Percentiles rank a stretch among this genome's conserved stretches.
phyloP scores from a whole-genome alignment of 2,329 filamentous ascomycete genomes.

The Phialemoniopsis sp. region DNA sequence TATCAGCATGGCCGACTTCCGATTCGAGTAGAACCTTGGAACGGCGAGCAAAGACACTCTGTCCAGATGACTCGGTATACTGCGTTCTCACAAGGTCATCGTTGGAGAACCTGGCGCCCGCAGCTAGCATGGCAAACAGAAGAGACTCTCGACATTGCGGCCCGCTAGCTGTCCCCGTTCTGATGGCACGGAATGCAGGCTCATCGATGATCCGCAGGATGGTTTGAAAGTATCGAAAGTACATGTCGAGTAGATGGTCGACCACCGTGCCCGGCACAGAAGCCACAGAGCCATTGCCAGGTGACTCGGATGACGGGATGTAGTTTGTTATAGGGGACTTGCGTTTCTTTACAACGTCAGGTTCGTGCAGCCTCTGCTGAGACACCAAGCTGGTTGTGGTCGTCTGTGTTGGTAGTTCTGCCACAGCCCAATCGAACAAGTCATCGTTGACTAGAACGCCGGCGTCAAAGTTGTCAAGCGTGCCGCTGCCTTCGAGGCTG shows the following conservation, averaged over 20 bases:
- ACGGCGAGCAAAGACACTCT: constrained; percentile 4
- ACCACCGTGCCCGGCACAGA: no score
- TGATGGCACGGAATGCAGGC: constrained; percentile 2
- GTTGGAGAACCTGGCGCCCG: constrained; percentile 5
- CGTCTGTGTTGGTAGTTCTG: no score
- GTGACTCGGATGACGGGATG: no score
- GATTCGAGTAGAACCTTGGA: constrained; percentile 4
- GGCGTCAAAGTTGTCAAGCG: background rate
- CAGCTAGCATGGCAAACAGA: constrained; percentile 8
- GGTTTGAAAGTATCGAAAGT: constrained; percentile 7
- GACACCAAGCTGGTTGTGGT: no score
- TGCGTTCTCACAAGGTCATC: constrained; percentile 2
- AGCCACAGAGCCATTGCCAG: no score
- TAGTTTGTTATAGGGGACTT: no score
- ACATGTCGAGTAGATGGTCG: constrained; percentile 5
- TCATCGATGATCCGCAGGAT: constrained; percentile 8
- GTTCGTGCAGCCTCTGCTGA: no score
- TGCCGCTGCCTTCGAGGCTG: background rate
- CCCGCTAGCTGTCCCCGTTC: background rate
- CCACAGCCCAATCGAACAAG: background rate
- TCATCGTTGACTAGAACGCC: background rate
- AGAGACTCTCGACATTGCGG: constrained; percentile 4
- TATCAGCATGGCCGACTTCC: constrained; percentile 3
- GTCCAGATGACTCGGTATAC: constrained; percentile 1
- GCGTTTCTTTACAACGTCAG: no score